Base-by-base conservation (phyloP, 805 yeast species). In the Kodamaea leandrae region DNA sequence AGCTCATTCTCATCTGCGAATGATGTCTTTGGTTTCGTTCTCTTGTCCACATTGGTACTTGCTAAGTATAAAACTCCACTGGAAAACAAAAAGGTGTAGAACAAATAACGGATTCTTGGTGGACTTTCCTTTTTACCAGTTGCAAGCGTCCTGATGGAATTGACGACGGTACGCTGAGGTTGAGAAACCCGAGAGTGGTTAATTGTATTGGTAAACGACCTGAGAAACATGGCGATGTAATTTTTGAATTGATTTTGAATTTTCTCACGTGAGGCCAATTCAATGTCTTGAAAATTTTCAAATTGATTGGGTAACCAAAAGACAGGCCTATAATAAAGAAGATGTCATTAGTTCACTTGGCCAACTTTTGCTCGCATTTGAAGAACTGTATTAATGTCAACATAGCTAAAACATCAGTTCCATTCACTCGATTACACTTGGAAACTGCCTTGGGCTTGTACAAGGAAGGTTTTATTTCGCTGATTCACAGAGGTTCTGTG, bases 331-430 rank as follows among this genome's bases (percentile, higher is more conserved):
- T 5, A 6, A 4, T 10, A 12, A 4, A 21, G 18, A 15, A n/a
- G 41, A 89, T 91, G 96, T 89, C 96, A 23, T 72, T 90, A 41
- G 95, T 85, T 37, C 83, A 82, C 50, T 74, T 93, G 47, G 93
- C 91, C 10, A 77, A 88, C 66, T 73, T 85, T 32, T 86, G 96
- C 58, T 81, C 95, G 16, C 98, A 91, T 58, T 60, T 93, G 47
- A 95, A 88, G 62, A 93, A 93, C 65, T 87, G 91, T 52, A 75
- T 86, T 12, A 76, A 83, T 60, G 91, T 86, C 36, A 78, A 79
- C 55, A 66, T 80, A 32, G 75, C 91, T 8, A 61, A 83, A 44
- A 87, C 97, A 0, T 77, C 88, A 14, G 76, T 93, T 14, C 96
- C 96, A 18, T 85, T 82, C 68, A 78, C 90, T 10, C 81, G 83